Evolutionary conservation across 495 filamentous ascomycete species (phyloP).

Genomic region (Bathelium albidoporum): DNA sequence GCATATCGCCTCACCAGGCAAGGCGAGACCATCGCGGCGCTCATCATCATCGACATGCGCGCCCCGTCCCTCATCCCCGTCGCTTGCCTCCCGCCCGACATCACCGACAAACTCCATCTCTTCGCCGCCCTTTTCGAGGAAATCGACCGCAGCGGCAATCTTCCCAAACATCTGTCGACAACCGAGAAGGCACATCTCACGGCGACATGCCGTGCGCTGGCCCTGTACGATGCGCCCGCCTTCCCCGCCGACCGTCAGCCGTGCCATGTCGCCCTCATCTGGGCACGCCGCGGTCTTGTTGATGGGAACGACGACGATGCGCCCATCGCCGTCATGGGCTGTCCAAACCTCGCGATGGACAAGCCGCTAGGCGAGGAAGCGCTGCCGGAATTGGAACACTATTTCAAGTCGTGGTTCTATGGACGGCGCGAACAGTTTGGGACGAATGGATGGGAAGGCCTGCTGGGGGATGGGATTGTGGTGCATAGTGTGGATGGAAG

Average conservation of each 20-base stretch:
- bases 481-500: constrained; percentile 16
- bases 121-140: no score
- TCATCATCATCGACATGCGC: constrained; percentile 17
- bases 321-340: constrained; percentile 9
- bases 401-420: constrained; percentile 18
- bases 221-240: constrained; percentile 16
- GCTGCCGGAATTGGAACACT: constrained; percentile 10
- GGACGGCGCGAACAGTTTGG: constrained; percentile 15
- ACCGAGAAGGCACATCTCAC: constrained; percentile 15
- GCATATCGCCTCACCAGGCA: constrained; percentile 9
- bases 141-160: constrained; percentile 13
- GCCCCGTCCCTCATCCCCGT: constrained; percentile 17
- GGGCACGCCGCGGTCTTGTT: constrained; percentile 12
- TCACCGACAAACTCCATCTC: constrained; percentile 15
- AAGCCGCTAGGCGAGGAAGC: constrained; percentile 10
- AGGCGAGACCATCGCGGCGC: constrained; percentile 13
- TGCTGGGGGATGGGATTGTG: constrained; percentile 10
- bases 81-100: constrained; percentile 12
- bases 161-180: constrained; percentile 11
- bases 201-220: constrained; percentile 13
- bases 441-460: constrained; percentile 16
- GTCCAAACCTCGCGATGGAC: constrained; percentile 5
- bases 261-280: constrained; percentile 9
- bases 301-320: constrained; percentile 5
- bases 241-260: constrained; percentile 10